phyloP scores from a whole-genome alignment of 179 eudicot genomes.

The Actinidia arguta region DNA sequence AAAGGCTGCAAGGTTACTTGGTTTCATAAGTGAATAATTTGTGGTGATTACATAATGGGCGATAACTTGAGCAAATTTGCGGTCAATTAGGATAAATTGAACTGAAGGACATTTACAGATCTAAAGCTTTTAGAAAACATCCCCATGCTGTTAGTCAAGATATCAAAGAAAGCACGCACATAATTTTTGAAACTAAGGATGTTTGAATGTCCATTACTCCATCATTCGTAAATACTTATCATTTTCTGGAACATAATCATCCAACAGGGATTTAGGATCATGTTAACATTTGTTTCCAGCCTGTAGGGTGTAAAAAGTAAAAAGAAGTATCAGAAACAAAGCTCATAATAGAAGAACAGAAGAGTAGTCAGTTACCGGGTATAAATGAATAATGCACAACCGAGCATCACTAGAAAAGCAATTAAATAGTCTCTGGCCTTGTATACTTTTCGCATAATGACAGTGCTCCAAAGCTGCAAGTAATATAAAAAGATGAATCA shows the following conservation, averaged over 20 bases:
- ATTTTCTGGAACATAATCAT: no score
- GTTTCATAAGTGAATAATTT: no score
- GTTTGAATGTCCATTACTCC: background rate
- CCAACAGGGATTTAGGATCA: no score
- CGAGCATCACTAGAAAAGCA: constrained; percentile 85
- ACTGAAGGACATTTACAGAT: background rate
- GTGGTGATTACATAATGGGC: background rate
- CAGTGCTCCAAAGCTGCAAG: constrained; percentile 89
- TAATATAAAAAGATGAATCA: constrained; percentile 3
- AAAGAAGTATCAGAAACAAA: background rate
- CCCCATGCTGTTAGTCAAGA: background rate
- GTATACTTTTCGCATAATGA: constrained; percentile 94
- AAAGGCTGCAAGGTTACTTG: no score
- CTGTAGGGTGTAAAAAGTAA: background rate
- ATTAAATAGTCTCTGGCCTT: constrained; percentile 81
- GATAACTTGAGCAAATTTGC: background rate
- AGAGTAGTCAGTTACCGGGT: constrained; percentile 66
- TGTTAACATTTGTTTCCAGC: background rate
- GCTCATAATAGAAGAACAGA: background rate
- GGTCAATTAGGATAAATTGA: background rate
- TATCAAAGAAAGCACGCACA: background rate
- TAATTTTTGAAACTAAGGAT: no score
- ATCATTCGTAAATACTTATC: no score
- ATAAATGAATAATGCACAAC: constrained; percentile 87
- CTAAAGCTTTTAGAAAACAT: background rate